Base-by-base conservation (phyloP, 208 protist genomes). In the Leishmania tropica region DNA sequence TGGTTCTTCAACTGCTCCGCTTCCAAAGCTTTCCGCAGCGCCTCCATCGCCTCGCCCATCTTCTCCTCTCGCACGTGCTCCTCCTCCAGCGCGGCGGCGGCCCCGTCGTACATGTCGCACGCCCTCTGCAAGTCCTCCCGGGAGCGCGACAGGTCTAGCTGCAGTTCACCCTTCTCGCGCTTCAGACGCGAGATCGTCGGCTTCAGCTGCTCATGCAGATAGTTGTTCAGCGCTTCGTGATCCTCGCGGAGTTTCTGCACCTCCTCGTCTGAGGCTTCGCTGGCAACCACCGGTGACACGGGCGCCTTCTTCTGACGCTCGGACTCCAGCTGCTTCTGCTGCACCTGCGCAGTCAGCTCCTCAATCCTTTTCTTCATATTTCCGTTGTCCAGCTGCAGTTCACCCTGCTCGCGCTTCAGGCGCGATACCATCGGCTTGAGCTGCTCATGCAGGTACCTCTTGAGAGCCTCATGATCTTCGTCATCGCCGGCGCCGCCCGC, bases 1-100 rank as follows among this genome's bases (percentile, higher is more conserved):
- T 83, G 75, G n/a, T 60, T 65, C 70, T 74, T 75, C 68, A 37
- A 7, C 74, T 85, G 58, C 75, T 89, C 83, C 10, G 76, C 75
- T 70, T 86, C 80, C 3, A 91, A 75, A n/a, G 78, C 83, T 56
- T 75, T 68, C 7, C 53, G 78, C 19, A 93, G 78, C 21, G 85
- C 75, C 71, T 86, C 83, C 71, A 93, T 81, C 51, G 89, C 81
- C 54, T 88, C 87, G 8, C 79, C 75, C 79, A 89, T 87, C 75
- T 93, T 93, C 74, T 88, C 81, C 62, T 86, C 85, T 10, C 87
- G 85, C 71, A 85, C 76, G 19, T 56, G 78, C 10, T 80, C 81
- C 53, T 86, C 84, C 70, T 91, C 75, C n/a, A 87, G 65, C 0
- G 81, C 81, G 13, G 72, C 83, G 13, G 75, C 58, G 71, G 80